Conservation (phyloP, 148 eudicot genomes). For the Drosera capensis region DNA sequence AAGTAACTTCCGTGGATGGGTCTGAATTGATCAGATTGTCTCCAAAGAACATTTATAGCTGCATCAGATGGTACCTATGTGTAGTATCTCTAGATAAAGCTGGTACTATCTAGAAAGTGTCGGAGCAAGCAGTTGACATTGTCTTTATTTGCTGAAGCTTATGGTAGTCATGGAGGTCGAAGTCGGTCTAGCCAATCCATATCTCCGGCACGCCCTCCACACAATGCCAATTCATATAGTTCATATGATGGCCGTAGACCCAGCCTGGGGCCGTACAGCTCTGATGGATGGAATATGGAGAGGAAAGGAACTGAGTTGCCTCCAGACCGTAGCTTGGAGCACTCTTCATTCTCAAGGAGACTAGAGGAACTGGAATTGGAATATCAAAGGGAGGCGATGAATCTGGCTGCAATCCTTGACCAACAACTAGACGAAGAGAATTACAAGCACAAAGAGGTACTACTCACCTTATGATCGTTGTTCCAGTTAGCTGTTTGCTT, state of each 20-base stretch:
- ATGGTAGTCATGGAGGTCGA: slow-evolving; percentile 80
- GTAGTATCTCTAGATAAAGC: slow-evolving; percentile 50
- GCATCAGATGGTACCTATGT: slow-evolving; percentile 42
- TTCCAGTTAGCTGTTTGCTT: background rate
- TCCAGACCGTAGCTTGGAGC: slow-evolving; percentile 34
- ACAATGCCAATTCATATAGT: slow-evolving; percentile 40
- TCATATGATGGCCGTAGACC: slow-evolving; percentile 50
- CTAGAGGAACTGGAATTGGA: slow-evolving; percentile 82
- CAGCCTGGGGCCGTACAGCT: slow-evolving; percentile 31
- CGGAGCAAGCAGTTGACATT: slow-evolving; percentile 53
- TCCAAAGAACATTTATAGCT: slow-evolving; percentile 32
- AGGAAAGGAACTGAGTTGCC: slow-evolving; percentile 42
- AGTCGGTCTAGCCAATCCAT: slow-evolving; percentile 69
- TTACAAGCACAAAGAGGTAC: slow-evolving; percentile 82
- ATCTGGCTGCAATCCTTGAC: slow-evolving; percentile 66
- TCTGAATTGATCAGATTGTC: slow-evolving; percentile 52
- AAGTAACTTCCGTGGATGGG: slow-evolving; percentile 64
- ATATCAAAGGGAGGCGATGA: slow-evolving; percentile 59
- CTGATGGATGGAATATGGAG: slow-evolving; percentile 61
- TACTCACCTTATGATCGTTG: background rate
- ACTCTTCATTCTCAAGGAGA: slow-evolving; percentile 28
- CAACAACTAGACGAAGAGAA: slow-evolving; percentile 88
- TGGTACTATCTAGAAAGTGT: slow-evolving; percentile 37
- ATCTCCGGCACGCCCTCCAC: slow-evolving; percentile 66
- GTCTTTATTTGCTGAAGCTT: slow-evolving; percentile 94